A percentile compares a stretch with the other conserved stretches of the same genome.
Conservation (phyloP, 352 stramenopile genomes). For the Phytophthora sojae region DNA sequence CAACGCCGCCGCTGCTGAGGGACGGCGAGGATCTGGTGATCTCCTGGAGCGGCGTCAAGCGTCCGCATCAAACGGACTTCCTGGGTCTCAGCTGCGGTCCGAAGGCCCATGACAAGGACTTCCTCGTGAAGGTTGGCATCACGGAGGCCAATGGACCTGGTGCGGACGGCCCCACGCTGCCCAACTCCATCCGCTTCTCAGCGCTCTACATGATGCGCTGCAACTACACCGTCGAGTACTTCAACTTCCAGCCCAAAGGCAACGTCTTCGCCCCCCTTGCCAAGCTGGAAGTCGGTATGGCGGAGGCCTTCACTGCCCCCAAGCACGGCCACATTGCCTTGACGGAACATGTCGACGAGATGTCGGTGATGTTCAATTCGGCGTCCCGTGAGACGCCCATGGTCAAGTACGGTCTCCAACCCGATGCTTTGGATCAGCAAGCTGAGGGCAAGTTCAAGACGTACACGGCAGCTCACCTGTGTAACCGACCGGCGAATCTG, state of each 20-base stretch:
- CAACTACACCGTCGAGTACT: conserved; percentile 72
- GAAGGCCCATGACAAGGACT: conserved; percentile 57
- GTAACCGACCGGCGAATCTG: conserved; percentile 63
- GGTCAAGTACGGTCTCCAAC: conserved; percentile 55
- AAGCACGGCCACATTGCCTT: conserved; percentile 82
- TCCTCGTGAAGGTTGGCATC: conserved; percentile 50
- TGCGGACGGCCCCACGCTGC: conserved; percentile 27
- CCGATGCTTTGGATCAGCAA: conserved; percentile 32
- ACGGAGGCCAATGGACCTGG: conserved; percentile 35
- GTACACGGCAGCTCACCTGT: conserved; percentile 78
- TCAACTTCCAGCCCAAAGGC: conserved; percentile 57
- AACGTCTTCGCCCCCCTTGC: conserved; percentile 51
- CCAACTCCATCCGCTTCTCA: conserved; percentile 64
- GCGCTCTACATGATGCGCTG: conserved; percentile 83
- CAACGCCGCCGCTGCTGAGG: conserved; percentile 52
- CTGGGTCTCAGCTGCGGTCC: conserved; percentile 75
- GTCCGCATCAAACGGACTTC: conserved; percentile 67
- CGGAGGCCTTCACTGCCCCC: conserved; percentile 57
- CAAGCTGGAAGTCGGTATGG: conserved; percentile 59
- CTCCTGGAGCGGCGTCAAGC: conserved; percentile 58
- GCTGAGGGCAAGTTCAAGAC: conserved; percentile 57
- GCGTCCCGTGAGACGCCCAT: conserved; percentile 57
- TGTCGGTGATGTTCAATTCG: conserved; percentile 86
- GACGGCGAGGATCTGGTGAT: conserved; percentile 82
- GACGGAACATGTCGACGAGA: conserved; percentile 60